Percentiles rank a stretch among this genome's conserved stretches.
phyloP scores from a whole-genome alignment of 495 filamentous ascomycete genomes.

The Lasiosphaeria hispida region DNA sequence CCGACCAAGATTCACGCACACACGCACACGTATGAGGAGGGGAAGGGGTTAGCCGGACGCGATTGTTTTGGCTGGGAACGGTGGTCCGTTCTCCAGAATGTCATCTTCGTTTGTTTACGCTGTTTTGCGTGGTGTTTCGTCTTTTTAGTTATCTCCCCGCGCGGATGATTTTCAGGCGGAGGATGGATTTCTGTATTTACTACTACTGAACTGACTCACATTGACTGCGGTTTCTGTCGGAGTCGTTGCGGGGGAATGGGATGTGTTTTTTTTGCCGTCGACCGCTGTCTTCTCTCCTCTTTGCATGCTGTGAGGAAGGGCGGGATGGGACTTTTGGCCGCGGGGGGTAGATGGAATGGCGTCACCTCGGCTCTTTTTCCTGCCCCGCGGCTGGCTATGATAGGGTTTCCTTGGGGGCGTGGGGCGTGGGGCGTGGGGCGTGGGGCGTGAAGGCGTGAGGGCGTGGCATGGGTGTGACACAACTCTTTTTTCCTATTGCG shows the following conservation, averaged over 20 bases:
- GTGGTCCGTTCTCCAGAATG: not conserved
- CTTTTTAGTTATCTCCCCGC: not conserved
- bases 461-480: no score
- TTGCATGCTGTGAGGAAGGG: no score
- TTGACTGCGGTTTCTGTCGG: not conserved
- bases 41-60: not conserved
- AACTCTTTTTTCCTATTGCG: no score
- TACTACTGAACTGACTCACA: not conserved
- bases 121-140: not conserved
- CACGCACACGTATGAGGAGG: not conserved
- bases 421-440: no score
- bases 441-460: no score
- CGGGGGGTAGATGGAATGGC: no score
- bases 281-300: not conserved
- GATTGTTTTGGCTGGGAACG: not conserved
- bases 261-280: not conserved
- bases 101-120: not conserved
- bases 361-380: no score
- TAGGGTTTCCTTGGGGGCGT: no score
- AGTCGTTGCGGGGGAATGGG: not conserved
- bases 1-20: not conserved
- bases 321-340: no score
- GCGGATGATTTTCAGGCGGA: not conserved
- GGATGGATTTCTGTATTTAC: conserved; percentile 12
- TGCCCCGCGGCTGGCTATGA: no score